A percentile compares a stretch with the other conserved stretches of the same genome.
phyloP scores from a whole-genome alignment of 164 flowering plant species.

The Tetracentron sinense region DNA sequence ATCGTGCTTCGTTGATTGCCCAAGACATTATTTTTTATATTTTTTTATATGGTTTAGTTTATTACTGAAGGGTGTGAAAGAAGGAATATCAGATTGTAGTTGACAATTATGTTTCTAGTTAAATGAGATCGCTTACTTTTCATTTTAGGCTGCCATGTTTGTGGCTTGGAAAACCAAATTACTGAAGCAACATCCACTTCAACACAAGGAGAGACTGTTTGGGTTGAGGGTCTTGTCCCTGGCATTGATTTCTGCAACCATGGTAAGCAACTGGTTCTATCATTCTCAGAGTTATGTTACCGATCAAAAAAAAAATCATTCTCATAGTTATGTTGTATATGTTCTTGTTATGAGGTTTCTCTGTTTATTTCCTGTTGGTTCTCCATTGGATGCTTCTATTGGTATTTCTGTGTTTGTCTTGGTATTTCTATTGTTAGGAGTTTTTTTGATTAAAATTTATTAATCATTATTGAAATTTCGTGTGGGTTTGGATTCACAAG shows the following conservation, averaged over 20 bases:
- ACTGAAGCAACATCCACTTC: slow-evolving; percentile 24
- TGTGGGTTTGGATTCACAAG: too few relatives aligned
- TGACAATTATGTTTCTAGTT: background rate
- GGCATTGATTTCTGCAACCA: slow-evolving; percentile 99
- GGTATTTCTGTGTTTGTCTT: background rate
- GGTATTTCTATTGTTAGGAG: background rate
- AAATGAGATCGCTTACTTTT: background rate
- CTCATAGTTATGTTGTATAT: background rate
- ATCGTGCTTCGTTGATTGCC: background rate
- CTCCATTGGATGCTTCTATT: background rate
- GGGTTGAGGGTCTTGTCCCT: slow-evolving; percentile 98
- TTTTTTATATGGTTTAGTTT: slow-evolving; percentile 1
- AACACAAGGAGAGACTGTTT: slow-evolving; percentile 48
- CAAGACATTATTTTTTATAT: background rate
- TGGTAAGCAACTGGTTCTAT: slow-evolving; percentile 40
- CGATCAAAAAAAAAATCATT: too few relatives aligned
- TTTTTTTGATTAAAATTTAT: too few relatives aligned
- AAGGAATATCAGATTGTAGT: background rate
- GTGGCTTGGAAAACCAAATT: slow-evolving; percentile 18
- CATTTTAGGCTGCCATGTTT: slow-evolving; percentile 15
- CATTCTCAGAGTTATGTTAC: background rate
- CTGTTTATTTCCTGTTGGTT: background rate
- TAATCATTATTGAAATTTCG: too few relatives aligned
- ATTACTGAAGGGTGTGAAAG: background rate
- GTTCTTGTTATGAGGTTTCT: background rate